Percentiles rank a stretch among this genome's conserved stretches.
phyloP scores from a whole-genome alignment of 2,329 filamentous ascomycete species.

The Fusarium kyushuense region DNA sequence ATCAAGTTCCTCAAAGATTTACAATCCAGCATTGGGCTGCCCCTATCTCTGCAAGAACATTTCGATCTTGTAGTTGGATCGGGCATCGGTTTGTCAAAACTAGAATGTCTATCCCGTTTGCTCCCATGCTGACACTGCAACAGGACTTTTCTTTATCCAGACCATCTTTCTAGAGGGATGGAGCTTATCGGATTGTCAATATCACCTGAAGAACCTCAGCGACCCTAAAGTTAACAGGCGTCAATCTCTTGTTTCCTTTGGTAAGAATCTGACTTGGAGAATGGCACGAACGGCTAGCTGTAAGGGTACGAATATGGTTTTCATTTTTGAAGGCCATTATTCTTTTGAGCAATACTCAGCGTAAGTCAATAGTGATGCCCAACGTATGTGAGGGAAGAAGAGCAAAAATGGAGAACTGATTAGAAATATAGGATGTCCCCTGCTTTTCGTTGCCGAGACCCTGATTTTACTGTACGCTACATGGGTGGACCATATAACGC shows the following conservation, averaged over 20 bases:
- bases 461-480: conserved; percentile 3
- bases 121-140: too few species aligned
- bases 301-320: neutral
- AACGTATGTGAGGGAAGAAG: too few species aligned
- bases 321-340: conserved; percentile 5
- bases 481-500: conserved; percentile 1
- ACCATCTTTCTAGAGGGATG: neutral
- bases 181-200: conserved; percentile 3
- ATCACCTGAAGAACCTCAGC: conserved; percentile 1
- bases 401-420: too few species aligned
- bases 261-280: neutral
- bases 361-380: too few species aligned
- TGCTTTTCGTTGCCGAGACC: too few species aligned
- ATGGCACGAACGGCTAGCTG: conserved; percentile 1
- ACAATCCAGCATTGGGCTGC: neutral
- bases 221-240: neutral
- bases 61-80: conserved; percentile 2
- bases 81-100: conserved; percentile 10
- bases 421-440: too few species aligned
- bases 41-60: neutral
- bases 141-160: conserved; percentile 5
- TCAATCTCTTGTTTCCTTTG: conserved; percentile 3
- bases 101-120: too few species aligned
- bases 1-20: conserved; percentile 4
- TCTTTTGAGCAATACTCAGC: too few species aligned